Conservation (phyloP, 176 grass and related monocot species). For the Melocanna baccifera region DNA sequence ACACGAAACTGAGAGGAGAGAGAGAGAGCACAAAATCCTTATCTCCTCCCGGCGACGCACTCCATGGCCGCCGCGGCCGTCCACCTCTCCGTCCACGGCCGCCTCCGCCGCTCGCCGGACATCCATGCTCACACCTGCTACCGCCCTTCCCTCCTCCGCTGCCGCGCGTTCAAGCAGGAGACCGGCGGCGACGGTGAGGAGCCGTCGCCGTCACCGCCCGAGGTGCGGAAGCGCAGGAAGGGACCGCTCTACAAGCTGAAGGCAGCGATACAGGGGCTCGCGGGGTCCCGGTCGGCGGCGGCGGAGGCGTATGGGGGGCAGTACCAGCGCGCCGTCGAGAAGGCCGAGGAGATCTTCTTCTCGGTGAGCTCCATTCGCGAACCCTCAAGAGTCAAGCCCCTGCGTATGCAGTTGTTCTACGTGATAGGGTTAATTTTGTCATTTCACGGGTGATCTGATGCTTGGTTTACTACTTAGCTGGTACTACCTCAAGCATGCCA, state of each 20-base stretch:
- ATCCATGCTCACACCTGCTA: constrained; percentile 1
- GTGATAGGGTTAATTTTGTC: neutral
- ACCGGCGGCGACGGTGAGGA: constrained; percentile 29
- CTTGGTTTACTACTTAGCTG: neutral
- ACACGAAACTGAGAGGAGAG: neutral
- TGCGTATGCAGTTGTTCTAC: neutral
- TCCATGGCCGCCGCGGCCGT: constrained; percentile 59
- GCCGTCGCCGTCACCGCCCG: constrained; percentile 9
- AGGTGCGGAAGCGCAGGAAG: constrained; percentile 53
- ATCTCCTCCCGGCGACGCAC: constrained; percentile 14
- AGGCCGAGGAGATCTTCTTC: constrained; percentile 94
- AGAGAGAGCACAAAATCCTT: constrained; percentile 22
- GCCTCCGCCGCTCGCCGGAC: constrained; percentile 27
- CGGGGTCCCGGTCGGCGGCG: constrained; percentile 43
- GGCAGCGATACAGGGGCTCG: constrained; percentile 59
- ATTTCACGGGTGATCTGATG: neutral
- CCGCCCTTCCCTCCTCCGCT: constrained; percentile 38
- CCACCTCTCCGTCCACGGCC: constrained; percentile 40
- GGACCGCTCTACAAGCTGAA: constrained; percentile 84
- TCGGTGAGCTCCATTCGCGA: constrained; percentile 53
- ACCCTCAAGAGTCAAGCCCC: neutral
- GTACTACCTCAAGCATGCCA: neutral
- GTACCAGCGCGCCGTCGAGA: constrained; percentile 79
- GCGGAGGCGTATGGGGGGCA: constrained; percentile 52
- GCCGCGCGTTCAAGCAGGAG: constrained; percentile 58